Evolutionary conservation across 2,329 filamentous ascomycete genomes (phyloP).

Genomic region (Helminthosporium solani): DNA sequence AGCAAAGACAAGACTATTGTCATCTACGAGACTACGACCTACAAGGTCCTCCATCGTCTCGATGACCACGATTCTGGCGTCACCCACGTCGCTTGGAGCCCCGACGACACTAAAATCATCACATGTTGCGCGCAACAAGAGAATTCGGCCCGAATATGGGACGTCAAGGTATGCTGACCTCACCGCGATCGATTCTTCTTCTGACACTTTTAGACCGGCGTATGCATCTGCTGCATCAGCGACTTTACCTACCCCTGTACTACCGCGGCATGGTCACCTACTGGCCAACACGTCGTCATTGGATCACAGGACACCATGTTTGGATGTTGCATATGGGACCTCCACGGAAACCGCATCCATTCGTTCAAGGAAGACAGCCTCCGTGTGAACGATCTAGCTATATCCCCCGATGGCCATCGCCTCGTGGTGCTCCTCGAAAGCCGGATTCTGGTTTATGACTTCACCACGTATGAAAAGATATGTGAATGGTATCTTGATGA

Average conservation of each 20-base stretch:
- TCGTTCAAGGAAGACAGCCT: conserved; percentile 67
- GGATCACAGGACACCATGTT: conserved; percentile 48
- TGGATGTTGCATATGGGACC: conserved; percentile 57
- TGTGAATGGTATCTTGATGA: conserved; percentile 71
- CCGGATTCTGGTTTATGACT: conserved; percentile 80
- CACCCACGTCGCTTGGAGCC: conserved; percentile 85
- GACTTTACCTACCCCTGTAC: conserved; percentile 83
- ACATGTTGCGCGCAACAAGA: conserved; percentile 71
- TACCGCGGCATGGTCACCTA: conserved; percentile 82
- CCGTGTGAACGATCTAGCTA: conserved; percentile 80
- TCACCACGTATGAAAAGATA: conserved; percentile 69
- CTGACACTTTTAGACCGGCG: conserved; percentile 33
- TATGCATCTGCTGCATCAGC: conserved; percentile 61
- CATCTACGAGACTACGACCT: conserved; percentile 77
- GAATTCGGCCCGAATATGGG: conserved; percentile 72
- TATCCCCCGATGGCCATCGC: conserved; percentile 76
- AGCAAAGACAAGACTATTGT: conserved; percentile 73
- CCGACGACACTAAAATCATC: conserved; percentile 81
- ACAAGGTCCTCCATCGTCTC: conserved; percentile 63
- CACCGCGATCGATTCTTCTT: neutral
- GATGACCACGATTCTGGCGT: conserved; percentile 72
- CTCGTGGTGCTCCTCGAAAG: conserved; percentile 75
- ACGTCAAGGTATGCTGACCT: conserved; percentile 44
- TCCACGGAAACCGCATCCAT: conserved; percentile 61
- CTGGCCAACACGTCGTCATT: conserved; percentile 75